Base-by-base conservation (phyloP, 257 asterid genomes). In the Ilex asprella region DNA sequence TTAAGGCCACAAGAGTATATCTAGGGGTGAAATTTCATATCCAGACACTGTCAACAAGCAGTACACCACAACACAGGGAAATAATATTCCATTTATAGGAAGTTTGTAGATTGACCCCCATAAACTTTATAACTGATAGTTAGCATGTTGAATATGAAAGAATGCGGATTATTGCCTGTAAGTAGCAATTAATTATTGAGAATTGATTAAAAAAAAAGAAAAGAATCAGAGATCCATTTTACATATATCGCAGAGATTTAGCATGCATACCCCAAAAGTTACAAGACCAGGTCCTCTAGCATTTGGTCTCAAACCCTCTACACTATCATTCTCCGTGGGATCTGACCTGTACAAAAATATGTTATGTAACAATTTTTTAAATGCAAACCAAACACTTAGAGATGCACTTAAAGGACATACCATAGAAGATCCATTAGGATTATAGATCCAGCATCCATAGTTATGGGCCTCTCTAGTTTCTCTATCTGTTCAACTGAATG, bases 241-340 rank as follows among this genome's bases (percentile, higher is more conserved):
- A 21, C 27, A 21, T 21, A 21, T 21, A 21, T 21, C 27, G 27
- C 41, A 35, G 57, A 15, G 30, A 16, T 53, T 58, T 69, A 65
- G 55, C 51, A 59, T 62, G 32, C 83, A 55, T 87, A 93, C 99
- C 95, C 99, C 99, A 56, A 89, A 93, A 53, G 96, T 87, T 39
- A 93, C 99, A 30, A 93, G 99, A 39, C 99, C 99, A 49, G 99
- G 99, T 47, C 99, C 99, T 81, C 99, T 85, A 55, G 99, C 99
- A 74, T 93, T 93, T 51, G 99, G 99, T 81, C 99, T 82, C 80
- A 93, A 72, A 52, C 99, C 99, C 75, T 89, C 96, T 8, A 93
- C 80, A 39, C 99, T 89, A 70, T 93, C 99, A 73, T 93, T 93
- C 73, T 93, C 99, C 29, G 99, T 93, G 68, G 99, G 99, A 78